These are phyloP conservation scores for Clarireedia monteithiana DNA, from an alignment of 2,329 filamentous ascomycete genomes.

Conservation along the genomic window DNA sequence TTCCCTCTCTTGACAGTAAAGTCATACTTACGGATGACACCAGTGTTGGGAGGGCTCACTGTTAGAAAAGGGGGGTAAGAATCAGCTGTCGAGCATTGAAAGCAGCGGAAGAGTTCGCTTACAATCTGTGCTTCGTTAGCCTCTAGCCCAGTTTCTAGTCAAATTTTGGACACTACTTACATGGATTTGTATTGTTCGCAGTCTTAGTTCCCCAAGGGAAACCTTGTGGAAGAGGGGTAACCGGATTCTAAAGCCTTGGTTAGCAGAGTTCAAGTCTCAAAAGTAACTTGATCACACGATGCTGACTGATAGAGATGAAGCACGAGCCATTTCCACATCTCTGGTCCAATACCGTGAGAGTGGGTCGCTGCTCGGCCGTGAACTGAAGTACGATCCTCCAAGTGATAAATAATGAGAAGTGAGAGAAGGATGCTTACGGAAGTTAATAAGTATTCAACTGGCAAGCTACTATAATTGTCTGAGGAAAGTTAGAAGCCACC, in stretches of 20 bases:
- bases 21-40: conserved; percentile 31
- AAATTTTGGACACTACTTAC: conserved; percentile 4
- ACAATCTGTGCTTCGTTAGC: conserved; percentile 9
- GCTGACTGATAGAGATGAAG: background rate
- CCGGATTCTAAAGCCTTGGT: background rate
- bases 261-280: too few species aligned
- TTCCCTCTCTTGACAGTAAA: conserved; percentile 23
- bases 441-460: background rate
- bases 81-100: background rate
- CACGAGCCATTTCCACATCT: background rate
- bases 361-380: background rate
- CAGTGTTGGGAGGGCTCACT: conserved; percentile 19
- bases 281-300: too few species aligned
- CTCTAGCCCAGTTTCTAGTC: background rate
- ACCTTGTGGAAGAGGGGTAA: conserved; percentile 37
- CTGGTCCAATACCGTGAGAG: background rate
- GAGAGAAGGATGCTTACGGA: background rate
- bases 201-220: conserved; percentile 43
- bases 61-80: background rate
- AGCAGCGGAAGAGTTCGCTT: background rate
- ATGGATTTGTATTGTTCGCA: conserved; percentile 33
- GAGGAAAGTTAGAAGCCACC: background rate
- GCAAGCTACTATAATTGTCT: background rate
- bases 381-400: background rate
- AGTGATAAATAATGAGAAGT: background rate